These are phyloP conservation scores for Fusarium graminum DNA, from an alignment of 2,329 filamentous ascomycete genomes.

Conservation along the genomic window DNA sequence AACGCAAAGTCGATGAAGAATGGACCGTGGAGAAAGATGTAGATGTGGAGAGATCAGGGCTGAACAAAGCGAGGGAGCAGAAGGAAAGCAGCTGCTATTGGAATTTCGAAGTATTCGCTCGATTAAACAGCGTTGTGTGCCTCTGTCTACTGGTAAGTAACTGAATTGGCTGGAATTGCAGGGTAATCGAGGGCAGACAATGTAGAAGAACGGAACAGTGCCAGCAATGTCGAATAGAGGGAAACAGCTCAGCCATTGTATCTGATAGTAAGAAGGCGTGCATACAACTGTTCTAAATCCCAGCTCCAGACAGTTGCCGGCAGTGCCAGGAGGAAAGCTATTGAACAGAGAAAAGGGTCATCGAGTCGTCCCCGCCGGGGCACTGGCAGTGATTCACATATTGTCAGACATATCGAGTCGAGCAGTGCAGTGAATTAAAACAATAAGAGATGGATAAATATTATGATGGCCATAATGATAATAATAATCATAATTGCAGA, in stretches of 20 bases:
- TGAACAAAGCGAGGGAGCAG: neutral
- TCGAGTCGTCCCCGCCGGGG: neutral
- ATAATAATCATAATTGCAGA: neutral
- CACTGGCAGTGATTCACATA: constrained; percentile 20
- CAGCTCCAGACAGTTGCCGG: constrained; percentile 13
- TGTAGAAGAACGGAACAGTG: neutral
- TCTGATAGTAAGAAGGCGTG: neutral
- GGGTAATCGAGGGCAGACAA: neutral
- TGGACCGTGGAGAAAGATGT: neutral
- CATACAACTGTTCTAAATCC: neutral
- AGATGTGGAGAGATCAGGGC: neutral
- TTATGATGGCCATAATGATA: neutral
- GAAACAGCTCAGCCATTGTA: neutral
- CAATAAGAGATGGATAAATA: neutral
- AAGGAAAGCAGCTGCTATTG: neutral
- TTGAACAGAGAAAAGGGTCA: neutral
- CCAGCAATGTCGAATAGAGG: too few species aligned
- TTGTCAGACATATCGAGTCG: neutral
- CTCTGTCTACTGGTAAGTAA: too few species aligned
- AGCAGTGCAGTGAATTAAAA: neutral
- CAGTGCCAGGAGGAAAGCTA: constrained; percentile 7
- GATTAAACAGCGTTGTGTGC: too few species aligned
- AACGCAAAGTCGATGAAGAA: neutral
- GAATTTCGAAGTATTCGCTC: too few species aligned
- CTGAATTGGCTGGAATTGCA: neutral